Evolutionary conservation across 1,284 basidiomycete genomes (phyloP).

Genomic region (Puccinia sorghi): DNA sequence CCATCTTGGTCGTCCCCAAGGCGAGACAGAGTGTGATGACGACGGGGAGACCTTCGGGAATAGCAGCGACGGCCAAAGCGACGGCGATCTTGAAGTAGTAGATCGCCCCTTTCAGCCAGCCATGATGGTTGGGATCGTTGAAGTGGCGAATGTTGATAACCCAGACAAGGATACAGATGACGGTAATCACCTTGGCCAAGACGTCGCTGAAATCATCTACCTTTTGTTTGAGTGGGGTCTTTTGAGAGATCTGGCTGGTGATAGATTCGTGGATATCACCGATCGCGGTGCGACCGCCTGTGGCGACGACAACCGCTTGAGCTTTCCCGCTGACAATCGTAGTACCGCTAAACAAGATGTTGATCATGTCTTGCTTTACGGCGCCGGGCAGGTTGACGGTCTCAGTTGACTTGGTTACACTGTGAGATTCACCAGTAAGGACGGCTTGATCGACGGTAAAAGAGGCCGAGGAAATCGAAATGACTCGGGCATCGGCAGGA

Average conservation of each 20-base stretch:
- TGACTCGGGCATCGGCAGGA: constrained; percentile 84
- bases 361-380: constrained; percentile 93
- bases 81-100: constrained; percentile 99
- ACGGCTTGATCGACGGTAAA: constrained; percentile 93
- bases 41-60: constrained; percentile 90
- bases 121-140: constrained; percentile 84
- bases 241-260: constrained; percentile 80
- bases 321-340: constrained; percentile 88
- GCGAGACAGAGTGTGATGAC: constrained; percentile 96
- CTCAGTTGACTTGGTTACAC: constrained; percentile 75
- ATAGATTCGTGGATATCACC: constrained; percentile 94
- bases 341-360: constrained; percentile 91
- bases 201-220: constrained; percentile 94
- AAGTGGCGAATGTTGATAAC: constrained; percentile 91
- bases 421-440: constrained; percentile 85
- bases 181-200: constrained; percentile 91
- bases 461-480: constrained; percentile 84
- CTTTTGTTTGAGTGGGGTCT: constrained; percentile 92
- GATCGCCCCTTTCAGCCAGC: constrained; percentile 83
- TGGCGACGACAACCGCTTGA: constrained; percentile 78
- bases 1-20: constrained; percentile 95
- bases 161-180: constrained; percentile 94
- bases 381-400: constrained; percentile 70
- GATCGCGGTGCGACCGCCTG: constrained; percentile 81
- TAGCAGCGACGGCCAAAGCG: constrained; percentile 90